Percentiles rank a stretch among this genome's conserved stretches.
Evolutionary conservation across 176 grass and related monocot species (phyloP).

Genomic region (Puccinellia tenuiflora): DNA sequence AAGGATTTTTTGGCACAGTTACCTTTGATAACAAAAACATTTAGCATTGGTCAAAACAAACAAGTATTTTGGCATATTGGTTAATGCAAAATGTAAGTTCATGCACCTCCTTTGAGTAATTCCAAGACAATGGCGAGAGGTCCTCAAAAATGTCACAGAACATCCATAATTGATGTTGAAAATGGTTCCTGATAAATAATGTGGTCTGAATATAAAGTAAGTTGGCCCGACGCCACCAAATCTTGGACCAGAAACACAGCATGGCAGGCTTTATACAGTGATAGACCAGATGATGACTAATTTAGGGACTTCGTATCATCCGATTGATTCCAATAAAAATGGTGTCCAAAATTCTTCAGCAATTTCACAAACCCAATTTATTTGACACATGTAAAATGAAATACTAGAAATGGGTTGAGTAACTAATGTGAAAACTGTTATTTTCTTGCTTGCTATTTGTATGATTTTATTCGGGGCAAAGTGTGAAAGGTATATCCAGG

Average conservation of each 20-base stretch:
- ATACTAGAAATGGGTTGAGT: background rate
- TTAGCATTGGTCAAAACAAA: background rate
- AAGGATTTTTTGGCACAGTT: no score
- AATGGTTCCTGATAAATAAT: background rate
- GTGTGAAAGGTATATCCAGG: background rate
- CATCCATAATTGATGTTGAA: conserved; percentile 10
- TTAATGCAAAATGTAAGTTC: background rate
- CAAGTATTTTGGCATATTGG: background rate
- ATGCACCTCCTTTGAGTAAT: background rate
- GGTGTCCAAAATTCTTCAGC: background rate
- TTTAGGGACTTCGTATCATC: background rate
- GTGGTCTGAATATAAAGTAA: background rate
- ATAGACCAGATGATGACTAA: background rate
- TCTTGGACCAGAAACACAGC: background rate
- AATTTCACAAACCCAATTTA: background rate
- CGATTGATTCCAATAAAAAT: background rate
- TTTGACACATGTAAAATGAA: background rate
- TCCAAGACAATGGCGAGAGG: background rate
- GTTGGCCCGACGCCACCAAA: background rate
- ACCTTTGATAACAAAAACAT: no score
- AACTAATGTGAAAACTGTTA: background rate
- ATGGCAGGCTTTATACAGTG: background rate
- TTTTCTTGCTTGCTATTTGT: background rate
- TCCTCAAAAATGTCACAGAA: background rate
- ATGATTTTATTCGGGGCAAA: background rate